These are phyloP conservation scores for Pythium oligandrum DNA, from an alignment of 352 stramenopile species.

Conservation along the genomic window DNA sequence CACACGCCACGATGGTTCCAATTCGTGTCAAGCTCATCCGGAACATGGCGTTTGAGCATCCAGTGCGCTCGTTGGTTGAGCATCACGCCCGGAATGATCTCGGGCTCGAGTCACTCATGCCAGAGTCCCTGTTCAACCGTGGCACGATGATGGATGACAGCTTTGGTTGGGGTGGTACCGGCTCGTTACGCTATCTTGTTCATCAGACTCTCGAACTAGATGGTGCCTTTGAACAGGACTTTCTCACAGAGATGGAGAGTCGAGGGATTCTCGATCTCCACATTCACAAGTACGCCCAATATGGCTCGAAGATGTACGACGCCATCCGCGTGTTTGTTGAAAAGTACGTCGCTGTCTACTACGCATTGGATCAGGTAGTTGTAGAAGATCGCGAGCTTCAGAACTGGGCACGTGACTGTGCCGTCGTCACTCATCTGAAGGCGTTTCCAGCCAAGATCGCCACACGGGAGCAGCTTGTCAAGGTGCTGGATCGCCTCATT, in stretches of 20 bases:
- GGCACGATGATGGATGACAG: constrained; percentile 27
- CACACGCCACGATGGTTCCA: constrained; percentile 19
- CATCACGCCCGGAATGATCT: constrained; percentile 33
- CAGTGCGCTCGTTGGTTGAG: constrained; percentile 29
- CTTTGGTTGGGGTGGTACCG: constrained; percentile 28
- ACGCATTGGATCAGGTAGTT: constrained; percentile 3
- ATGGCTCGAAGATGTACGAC: constrained; percentile 21
- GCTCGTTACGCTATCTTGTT: constrained; percentile 21
- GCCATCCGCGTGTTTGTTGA: constrained; percentile 17
- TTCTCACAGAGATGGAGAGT: neutral
- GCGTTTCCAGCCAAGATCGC: constrained; percentile 22
- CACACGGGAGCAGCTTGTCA: constrained; percentile 1
- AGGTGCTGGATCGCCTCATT: constrained; percentile 26
- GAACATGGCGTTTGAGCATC: constrained; percentile 20
- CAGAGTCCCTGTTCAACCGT: constrained; percentile 30
- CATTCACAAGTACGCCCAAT: constrained; percentile 21
- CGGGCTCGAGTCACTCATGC: constrained; percentile 19
- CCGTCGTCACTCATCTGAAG: constrained; percentile 23
- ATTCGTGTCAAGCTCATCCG: constrained; percentile 39
- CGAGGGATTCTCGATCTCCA: constrained; percentile 20
- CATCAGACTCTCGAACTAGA: constrained; percentile 5
- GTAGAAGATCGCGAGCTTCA: constrained; percentile 18
- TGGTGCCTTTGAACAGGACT: constrained; percentile 16
- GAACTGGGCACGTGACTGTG: constrained; percentile 23
- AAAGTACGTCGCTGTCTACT: constrained; percentile 23